Percentiles rank a stretch among this genome's conserved stretches.
Conservation (phyloP, 305 asterid species). For the Fraxinus dipetala region DNA sequence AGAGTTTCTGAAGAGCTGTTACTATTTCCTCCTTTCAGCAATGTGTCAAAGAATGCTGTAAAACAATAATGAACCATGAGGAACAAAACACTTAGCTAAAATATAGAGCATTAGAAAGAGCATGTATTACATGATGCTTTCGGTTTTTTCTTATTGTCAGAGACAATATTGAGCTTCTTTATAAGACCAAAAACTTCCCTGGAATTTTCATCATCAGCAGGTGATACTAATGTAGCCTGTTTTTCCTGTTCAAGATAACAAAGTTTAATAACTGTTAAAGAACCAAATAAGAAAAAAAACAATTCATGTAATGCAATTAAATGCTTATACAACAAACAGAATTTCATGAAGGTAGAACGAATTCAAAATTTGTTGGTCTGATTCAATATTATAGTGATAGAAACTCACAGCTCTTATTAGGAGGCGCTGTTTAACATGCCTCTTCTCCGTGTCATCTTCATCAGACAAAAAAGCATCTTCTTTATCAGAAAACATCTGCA, state of each 20-base stretch:
- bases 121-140: slow-evolving; percentile 63
- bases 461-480: slow-evolving; percentile 79
- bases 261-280: slow-evolving; percentile 11
- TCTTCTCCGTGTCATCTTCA: slow-evolving; percentile 55
- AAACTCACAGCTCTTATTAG: slow-evolving; percentile 60
- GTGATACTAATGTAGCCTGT: slow-evolving; percentile 42
- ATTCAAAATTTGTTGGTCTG: slow-evolving; percentile 7
- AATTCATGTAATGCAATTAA: not conserved
- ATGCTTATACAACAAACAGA: slow-evolving; percentile 1
- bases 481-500: slow-evolving; percentile 60
- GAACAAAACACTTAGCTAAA: slow-evolving; percentile 10
- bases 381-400: not conserved
- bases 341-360: not conserved
- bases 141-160: slow-evolving; percentile 64
- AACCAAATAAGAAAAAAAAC: slow-evolving; percentile 10
- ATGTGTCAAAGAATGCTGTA: slow-evolving; percentile 76
- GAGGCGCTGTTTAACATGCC: slow-evolving; percentile 43
- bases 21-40: slow-evolving; percentile 54
- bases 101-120: slow-evolving; percentile 1
- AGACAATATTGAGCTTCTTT: slow-evolving; percentile 68
- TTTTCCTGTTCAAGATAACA: slow-evolving; percentile 52
- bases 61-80: slow-evolving; percentile 28
- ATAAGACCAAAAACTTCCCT: slow-evolving; percentile 81
- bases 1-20: slow-evolving; percentile 46
- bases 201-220: slow-evolving; percentile 73